phyloP scores from a whole-genome alignment of 257 asterid genomes.

The Solanum boliviense region DNA sequence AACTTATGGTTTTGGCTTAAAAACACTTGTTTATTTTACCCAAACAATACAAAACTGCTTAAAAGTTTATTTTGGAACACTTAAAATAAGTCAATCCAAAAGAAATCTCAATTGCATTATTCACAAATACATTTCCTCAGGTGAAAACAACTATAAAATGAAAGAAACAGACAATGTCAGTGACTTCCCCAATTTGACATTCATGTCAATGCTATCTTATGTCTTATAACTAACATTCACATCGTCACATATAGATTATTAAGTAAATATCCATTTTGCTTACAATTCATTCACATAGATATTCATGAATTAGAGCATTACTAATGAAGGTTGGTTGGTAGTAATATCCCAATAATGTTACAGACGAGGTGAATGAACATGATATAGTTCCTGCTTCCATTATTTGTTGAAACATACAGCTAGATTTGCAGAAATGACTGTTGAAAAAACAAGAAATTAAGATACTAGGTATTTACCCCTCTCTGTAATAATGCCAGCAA shows the following conservation, averaged over 20 bases:
- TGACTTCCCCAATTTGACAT: neutral
- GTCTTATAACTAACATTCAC: neutral
- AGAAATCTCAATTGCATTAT: neutral
- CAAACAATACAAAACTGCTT: neutral
- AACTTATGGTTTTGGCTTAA: neutral
- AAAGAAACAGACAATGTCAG: neutral
- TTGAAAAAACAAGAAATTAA: neutral
- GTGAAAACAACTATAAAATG: neutral
- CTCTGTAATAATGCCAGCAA: slow-evolving; percentile 76
- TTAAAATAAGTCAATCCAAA: neutral
- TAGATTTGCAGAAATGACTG: neutral
- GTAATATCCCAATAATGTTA: neutral
- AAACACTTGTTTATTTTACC: neutral
- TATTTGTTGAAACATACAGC: neutral
- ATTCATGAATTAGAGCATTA: neutral
- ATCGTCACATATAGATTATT: neutral
- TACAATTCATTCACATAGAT: neutral
- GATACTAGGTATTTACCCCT: slow-evolving; percentile 23
- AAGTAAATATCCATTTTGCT: neutral
- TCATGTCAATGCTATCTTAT: neutral
- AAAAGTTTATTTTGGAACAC: too few relatives aligned
- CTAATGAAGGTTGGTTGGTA: neutral
- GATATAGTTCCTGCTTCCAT: neutral
- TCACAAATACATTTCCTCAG: neutral
- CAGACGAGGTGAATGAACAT: neutral